These are phyloP conservation scores for Eucalyptus sideroxylon DNA, from an alignment of 345 rosid species.

Conservation along the genomic window DNA sequence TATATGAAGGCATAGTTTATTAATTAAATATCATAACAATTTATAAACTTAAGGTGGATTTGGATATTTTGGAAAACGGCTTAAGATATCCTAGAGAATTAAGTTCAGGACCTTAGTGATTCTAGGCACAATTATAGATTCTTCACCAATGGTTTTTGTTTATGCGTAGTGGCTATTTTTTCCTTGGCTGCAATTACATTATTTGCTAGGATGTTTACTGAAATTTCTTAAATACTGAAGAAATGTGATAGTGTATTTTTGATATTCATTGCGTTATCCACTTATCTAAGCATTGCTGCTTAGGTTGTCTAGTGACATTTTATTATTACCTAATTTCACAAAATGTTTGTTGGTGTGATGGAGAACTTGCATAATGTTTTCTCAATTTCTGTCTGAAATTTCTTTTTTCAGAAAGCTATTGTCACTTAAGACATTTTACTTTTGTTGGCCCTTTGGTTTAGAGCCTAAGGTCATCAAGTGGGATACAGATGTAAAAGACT, in stretches of 20 bases:
- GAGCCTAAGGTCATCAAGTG: background rate
- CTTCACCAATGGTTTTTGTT: background rate
- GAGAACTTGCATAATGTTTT: background rate
- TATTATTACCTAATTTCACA: background rate
- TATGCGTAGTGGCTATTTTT: background rate
- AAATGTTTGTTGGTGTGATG: background rate
- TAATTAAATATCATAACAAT: too few species aligned
- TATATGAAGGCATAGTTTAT: too few species aligned
- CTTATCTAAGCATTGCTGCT: background rate
- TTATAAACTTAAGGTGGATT: background rate
- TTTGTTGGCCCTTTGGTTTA: background rate
- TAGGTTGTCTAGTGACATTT: background rate
- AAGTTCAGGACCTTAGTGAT: background rate
- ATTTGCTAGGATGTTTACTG: background rate
- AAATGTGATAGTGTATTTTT: background rate
- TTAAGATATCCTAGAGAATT: background rate
- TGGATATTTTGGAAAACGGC: background rate
- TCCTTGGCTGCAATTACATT: background rate
- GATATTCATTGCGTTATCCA: background rate
- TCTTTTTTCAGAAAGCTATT: background rate
- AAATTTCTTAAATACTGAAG: background rate
- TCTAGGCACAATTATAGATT: background rate
- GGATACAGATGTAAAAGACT: background rate
- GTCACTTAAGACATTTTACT: background rate
- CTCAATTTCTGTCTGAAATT: background rate